Evolutionary conservation across 2,329 filamentous ascomycete species (phyloP).

Genomic region (Didymella pomorum): DNA sequence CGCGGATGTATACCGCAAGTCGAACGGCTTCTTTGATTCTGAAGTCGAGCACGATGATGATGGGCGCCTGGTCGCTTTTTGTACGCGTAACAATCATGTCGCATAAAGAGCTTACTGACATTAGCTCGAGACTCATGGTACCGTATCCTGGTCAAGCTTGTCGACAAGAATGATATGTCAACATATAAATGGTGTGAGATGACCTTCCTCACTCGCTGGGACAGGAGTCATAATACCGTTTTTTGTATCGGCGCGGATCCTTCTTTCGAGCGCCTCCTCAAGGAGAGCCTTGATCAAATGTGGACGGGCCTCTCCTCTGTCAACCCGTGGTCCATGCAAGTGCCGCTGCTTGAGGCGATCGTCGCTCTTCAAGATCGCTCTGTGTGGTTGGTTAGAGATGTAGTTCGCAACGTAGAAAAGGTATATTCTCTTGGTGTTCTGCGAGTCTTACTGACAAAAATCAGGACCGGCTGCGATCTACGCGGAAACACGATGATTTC

Average conservation of each 20-base stretch:
- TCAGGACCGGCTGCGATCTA: slow-evolving; percentile 12
- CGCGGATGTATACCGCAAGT: slow-evolving; percentile 23
- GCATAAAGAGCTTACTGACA: background rate
- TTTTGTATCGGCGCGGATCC: slow-evolving; percentile 22
- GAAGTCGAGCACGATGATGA: slow-evolving; percentile 7
- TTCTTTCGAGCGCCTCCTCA: slow-evolving; percentile 15
- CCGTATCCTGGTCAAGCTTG: slow-evolving; percentile 24
- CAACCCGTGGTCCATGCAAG: slow-evolving; percentile 22
- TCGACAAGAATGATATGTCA: background rate
- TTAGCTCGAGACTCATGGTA: slow-evolving; percentile 23
- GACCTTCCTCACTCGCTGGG: slow-evolving; percentile 28
- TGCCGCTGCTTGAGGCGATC: slow-evolving; percentile 26
- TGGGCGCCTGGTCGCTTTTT: slow-evolving; percentile 10
- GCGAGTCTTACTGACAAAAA: background rate
- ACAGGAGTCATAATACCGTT: background rate
- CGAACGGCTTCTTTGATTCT: slow-evolving; percentile 29
- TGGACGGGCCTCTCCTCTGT: slow-evolving; percentile 6
- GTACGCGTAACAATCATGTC: background rate
- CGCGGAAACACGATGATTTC: slow-evolving; percentile 14
- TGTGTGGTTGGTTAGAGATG: slow-evolving; percentile 29
- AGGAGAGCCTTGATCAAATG: slow-evolving; percentile 8
- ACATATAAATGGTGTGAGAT: slow-evolving; percentile 30
- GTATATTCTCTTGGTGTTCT: slow-evolving; percentile 3
- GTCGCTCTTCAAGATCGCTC: slow-evolving; percentile 22
- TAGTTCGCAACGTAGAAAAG: slow-evolving; percentile 25